These are phyloP conservation scores for Termitomyces sp. DNA, from an alignment of 768 basidiomycete genomes.

Conservation along the genomic window DNA sequence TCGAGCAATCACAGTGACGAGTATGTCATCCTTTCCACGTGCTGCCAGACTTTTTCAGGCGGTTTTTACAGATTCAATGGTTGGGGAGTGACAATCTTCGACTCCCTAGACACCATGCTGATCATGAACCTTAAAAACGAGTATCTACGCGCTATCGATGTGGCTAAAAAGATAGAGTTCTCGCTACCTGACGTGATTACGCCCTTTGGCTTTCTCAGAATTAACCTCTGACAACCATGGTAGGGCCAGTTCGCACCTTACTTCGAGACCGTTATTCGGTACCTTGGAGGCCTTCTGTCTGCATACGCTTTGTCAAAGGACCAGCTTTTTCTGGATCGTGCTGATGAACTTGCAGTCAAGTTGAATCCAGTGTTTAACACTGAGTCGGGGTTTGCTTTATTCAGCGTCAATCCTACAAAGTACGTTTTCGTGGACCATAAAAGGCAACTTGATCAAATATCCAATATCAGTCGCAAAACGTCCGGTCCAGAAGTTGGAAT, in stretches of 20 bases:
- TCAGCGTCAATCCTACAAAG: constrained; percentile 62
- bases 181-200: constrained; percentile 34
- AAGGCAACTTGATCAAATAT: not conserved
- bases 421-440: constrained; percentile 21
- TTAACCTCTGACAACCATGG: not conserved
- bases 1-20: constrained; percentile 41
- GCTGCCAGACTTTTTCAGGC: not conserved
- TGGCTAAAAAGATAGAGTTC: constrained; percentile 48
- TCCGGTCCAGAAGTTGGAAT: constrained; percentile 32
- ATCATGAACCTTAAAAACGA: constrained; percentile 75
- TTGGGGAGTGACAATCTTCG: constrained; percentile 75
- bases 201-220: not conserved
- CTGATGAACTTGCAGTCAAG: constrained; percentile 72
- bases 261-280: constrained; percentile 87
- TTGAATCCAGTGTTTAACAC: constrained; percentile 73
- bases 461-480: constrained; percentile 23
- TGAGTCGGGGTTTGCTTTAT: constrained; percentile 65
- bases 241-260: constrained; percentile 42
- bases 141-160: constrained; percentile 57
- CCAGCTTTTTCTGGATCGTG: constrained; percentile 54
- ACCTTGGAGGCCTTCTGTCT: constrained; percentile 83
- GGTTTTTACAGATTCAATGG: constrained; percentile 58
- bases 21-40: constrained; percentile 29
- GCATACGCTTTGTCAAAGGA: constrained; percentile 76
- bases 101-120: constrained; percentile 83